A percentile compares a stretch with the other conserved stretches of the same genome.
Conservation (phyloP, 192 early-diverging fungal genomes). For the Hyaloraphidium curvatum region DNA sequence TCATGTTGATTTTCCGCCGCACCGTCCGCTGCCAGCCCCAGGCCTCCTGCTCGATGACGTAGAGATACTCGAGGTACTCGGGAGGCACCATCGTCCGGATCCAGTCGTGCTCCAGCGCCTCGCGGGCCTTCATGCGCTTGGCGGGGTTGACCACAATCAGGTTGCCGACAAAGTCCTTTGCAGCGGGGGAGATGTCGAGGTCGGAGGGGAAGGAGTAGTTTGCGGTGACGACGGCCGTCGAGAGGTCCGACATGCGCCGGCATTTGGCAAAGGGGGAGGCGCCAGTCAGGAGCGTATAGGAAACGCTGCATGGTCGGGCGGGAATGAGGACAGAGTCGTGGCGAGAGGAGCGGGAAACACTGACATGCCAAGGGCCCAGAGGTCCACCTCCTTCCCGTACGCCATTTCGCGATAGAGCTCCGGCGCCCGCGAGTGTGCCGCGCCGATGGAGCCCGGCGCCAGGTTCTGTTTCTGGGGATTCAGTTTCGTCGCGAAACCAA, state of each 20-base stretch:
- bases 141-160: conserved; percentile 48
- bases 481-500: conserved; percentile 3
- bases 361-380: conserved; percentile 3
- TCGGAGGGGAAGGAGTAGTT: no score
- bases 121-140: conserved; percentile 45
- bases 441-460: neutral
- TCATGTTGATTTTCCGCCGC: no score
- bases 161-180: conserved; percentile 46
- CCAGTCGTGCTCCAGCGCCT: conserved; percentile 67
- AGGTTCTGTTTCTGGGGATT: conserved; percentile 11
- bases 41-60: neutral
- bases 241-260: neutral
- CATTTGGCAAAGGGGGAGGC: conserved; percentile 49
- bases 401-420: conserved; percentile 25
- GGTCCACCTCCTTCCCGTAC: conserved; percentile 45
- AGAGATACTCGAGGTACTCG: neutral
- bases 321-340: neutral
- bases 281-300: conserved; percentile 55
- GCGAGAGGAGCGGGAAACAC: neutral
- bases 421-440: conserved; percentile 12
- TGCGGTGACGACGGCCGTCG: neutral
- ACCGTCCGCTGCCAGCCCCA: neutral
- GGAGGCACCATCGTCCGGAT: neutral
- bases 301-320: conserved; percentile 52
- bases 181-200: conserved; percentile 10